Percentiles rank a stretch among this genome's conserved stretches.
Conservation (phyloP, 2,329 filamentous ascomycete genomes). For the Gnomoniopsis sp. region DNA sequence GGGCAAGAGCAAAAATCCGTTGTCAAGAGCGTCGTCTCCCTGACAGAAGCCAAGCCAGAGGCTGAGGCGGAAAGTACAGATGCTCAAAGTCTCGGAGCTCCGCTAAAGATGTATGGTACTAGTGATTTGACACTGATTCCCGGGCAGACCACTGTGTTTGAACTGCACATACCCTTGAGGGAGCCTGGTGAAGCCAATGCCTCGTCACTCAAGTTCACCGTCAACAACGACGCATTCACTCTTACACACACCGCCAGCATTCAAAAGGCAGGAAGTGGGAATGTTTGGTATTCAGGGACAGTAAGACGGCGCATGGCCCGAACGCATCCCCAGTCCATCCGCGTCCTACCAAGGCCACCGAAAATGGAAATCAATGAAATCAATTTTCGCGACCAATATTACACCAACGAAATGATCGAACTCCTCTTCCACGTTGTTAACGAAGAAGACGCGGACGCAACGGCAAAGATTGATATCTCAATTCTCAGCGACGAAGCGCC, state of each 20-base stretch:
- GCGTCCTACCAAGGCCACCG: conserved; percentile 82
- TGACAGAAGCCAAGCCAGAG: conserved; percentile 27
- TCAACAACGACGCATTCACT: conserved; percentile 64
- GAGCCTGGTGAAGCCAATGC: conserved; percentile 77
- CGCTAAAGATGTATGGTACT: conserved; percentile 43
- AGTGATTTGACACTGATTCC: conserved; percentile 65
- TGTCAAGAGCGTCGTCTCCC: conserved; percentile 23
- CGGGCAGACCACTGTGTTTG: conserved; percentile 66
- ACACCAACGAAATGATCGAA: conserved; percentile 74
- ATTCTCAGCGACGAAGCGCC: conserved; percentile 59
- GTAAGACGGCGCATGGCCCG: conserved; percentile 46
- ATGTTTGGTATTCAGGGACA: conserved; percentile 48
- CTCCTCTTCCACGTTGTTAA: conserved; percentile 72
- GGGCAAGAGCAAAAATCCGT: conserved; percentile 19
- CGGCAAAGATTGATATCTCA: conserved; percentile 66
- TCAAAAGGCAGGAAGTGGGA: conserved; percentile 35
- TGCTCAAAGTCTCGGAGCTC: conserved; percentile 24
- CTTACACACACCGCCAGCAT: conserved; percentile 64
- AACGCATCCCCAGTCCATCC: conserved; percentile 53
- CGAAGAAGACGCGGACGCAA: conserved; percentile 75
- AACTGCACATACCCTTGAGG: conserved; percentile 69
- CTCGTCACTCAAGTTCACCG: conserved; percentile 56
- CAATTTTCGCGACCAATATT: conserved; percentile 68
- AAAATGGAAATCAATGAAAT: conserved; percentile 76
- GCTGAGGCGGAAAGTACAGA: conserved; percentile 25